Evolutionary conservation across 495 filamentous ascomycete species (phyloP).

Genomic region (Neurospora discreta): DNA sequence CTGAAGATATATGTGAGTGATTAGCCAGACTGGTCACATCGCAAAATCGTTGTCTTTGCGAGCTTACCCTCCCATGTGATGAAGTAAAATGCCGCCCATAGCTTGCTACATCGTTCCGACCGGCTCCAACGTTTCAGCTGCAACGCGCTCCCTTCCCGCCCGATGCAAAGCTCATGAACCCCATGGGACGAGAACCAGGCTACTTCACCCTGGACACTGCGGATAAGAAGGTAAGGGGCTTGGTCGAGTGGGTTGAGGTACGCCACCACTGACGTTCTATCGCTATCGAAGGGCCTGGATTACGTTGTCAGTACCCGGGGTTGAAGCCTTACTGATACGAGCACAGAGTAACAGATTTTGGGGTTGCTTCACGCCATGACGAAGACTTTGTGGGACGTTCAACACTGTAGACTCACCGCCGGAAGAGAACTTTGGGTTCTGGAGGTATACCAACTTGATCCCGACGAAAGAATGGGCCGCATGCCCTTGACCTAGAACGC

Average conservation of each 20-base stretch:
- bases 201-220: constrained; percentile 24
- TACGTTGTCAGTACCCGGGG: background rate
- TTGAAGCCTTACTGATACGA: background rate
- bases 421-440: constrained; percentile 39
- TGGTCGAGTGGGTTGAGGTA: constrained; percentile 31
- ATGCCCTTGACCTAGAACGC: constrained; percentile 17
- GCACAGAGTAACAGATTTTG: background rate
- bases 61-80: constrained; percentile 44
- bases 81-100: constrained; percentile 42
- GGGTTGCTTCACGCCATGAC: background rate
- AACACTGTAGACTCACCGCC: constrained; percentile 26
- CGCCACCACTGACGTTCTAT: constrained; percentile 37
- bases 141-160: constrained; percentile 34
- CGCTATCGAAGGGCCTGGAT: constrained; percentile 39
- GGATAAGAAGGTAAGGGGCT: constrained; percentile 31
- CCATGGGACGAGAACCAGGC: constrained; percentile 37
- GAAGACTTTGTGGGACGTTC: background rate
- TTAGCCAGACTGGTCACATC: constrained; percentile 1
- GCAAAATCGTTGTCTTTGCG: background rate
- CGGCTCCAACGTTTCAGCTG: constrained; percentile 39
- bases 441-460: constrained; percentile 30
- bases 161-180: constrained; percentile 39
- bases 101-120: constrained; percentile 28
- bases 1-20: constrained; percentile 10
- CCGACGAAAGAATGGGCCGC: constrained; percentile 31